Evolutionary conservation across 208 protist species (phyloP).

Genomic region (Leishmania mexicana): DNA sequence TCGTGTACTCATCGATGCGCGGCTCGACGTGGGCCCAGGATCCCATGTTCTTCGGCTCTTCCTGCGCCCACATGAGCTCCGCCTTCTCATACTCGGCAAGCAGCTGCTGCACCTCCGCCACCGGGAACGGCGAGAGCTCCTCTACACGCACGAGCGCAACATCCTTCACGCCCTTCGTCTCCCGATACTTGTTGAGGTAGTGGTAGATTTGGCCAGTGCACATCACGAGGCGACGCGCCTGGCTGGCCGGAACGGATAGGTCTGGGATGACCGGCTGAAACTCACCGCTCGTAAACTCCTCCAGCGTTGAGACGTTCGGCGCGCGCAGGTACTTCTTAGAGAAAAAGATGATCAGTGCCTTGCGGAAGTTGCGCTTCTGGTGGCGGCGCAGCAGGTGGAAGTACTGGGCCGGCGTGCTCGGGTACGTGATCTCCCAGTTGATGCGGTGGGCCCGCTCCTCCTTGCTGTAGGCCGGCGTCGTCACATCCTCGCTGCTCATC

Average conservation of each 20-base stretch:
- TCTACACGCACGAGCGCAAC: constrained; percentile 94
- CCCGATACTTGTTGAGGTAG: constrained; percentile 80
- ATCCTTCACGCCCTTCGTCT: constrained; percentile 55
- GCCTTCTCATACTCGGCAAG: constrained; percentile 88
- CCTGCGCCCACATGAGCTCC: constrained; percentile 96
- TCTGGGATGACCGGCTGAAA: constrained; percentile 90
- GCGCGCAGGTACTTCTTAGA: constrained; percentile 92
- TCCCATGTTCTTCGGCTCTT: constrained; percentile 98
- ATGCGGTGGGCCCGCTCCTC: constrained; percentile 75
- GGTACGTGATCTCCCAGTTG: constrained; percentile 93
- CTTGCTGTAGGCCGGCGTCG: constrained; percentile 59
- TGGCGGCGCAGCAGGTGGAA: constrained; percentile 99
- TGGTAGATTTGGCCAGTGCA: constrained; percentile 98
- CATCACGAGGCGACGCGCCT: constrained; percentile 93
- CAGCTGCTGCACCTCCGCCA: constrained; percentile 89
- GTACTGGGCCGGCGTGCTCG: constrained; percentile 98
- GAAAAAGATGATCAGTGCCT: constrained; percentile 96
- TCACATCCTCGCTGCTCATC: constrained; percentile 93
- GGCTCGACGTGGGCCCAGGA: constrained; percentile 89
- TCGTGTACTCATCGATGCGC: constrained; percentile 81
- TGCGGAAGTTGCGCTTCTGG: constrained; percentile 97
- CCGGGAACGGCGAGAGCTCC: constrained; percentile 98
- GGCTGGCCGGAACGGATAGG: constrained; percentile 44
- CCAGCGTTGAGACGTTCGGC: constrained; percentile 80
- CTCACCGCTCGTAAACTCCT: constrained; percentile 48